Percentiles rank a stretch among this genome's conserved stretches.
These are phyloP conservation scores for Cercospora nicotianae DNA, from an alignment of 2,329 filamentous ascomycete genomes.

Conservation along the genomic window DNA sequence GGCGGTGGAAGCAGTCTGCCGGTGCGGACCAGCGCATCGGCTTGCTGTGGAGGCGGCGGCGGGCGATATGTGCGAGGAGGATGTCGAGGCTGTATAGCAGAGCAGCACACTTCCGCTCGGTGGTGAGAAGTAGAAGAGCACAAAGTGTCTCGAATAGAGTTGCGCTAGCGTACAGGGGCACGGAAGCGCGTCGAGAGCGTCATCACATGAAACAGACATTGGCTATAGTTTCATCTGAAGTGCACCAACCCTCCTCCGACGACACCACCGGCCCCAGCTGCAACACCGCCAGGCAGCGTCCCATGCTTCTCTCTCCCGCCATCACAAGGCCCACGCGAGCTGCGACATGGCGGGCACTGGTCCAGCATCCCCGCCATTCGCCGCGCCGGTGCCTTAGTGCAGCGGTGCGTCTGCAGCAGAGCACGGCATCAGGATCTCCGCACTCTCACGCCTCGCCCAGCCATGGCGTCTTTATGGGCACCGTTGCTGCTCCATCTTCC, in stretches of 20 bases:
- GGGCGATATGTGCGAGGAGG: neutral
- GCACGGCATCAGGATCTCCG: neutral
- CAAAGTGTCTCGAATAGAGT: neutral
- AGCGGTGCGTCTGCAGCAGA: conserved; percentile 4
- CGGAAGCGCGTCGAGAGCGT: neutral
- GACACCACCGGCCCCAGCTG: neutral
- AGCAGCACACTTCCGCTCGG: neutral
- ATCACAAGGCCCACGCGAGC: neutral
- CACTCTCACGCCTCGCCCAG: conserved; percentile 17
- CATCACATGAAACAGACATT: neutral
- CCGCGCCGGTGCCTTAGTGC: neutral
- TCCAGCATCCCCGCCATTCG: neutral
- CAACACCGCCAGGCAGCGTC: neutral
- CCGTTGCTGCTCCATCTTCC: conserved; percentile 10
- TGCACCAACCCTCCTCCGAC: neutral
- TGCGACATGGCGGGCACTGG: neutral
- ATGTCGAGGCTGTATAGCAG: neutral
- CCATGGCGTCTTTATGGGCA: conserved; percentile 22
- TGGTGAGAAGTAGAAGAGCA: conserved; percentile 25
- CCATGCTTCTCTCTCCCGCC: neutral
- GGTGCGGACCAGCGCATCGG: conserved; percentile 6
- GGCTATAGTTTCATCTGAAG: neutral
- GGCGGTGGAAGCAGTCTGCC: neutral
- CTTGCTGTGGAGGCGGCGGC: neutral
- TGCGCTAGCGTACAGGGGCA: neutral